These are phyloP conservation scores for Globisporangium takayamanum DNA, from an alignment of 352 stramenopile species.

Conservation along the genomic window DNA sequence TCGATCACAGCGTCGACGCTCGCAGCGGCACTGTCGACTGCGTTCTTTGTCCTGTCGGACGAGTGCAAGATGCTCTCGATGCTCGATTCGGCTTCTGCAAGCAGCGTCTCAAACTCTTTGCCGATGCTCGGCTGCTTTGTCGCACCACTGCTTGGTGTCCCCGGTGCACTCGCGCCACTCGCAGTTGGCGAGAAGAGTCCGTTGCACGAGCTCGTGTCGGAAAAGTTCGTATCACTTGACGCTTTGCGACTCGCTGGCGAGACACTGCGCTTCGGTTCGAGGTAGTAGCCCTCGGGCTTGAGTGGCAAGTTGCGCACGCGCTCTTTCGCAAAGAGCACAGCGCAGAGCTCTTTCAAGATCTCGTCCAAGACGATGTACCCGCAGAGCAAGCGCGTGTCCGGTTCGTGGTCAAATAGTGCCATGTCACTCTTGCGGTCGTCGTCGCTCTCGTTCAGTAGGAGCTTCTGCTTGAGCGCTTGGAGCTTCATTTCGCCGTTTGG, in stretches of 20 bases:
- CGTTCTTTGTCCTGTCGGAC: not conserved
- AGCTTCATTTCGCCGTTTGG: slow-evolving; percentile 38
- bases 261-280: slow-evolving; percentile 51
- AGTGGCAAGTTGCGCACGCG: slow-evolving; percentile 65
- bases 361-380: slow-evolving; percentile 81
- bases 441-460: slow-evolving; percentile 68
- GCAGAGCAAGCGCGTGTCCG: slow-evolving; percentile 56
- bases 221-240: slow-evolving; percentile 34
- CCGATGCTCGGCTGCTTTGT: slow-evolving; percentile 37
- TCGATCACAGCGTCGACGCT: slow-evolving; percentile 13
- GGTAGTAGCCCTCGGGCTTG: slow-evolving; percentile 80
- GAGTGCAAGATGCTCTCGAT: slow-evolving; percentile 38
- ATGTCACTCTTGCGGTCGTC: slow-evolving; percentile 24
- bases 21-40: not conserved
- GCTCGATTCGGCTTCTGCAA: slow-evolving; percentile 65
- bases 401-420: slow-evolving; percentile 52
- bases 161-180: not conserved
- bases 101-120: slow-evolving; percentile 63
- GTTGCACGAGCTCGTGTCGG: slow-evolving; percentile 27
- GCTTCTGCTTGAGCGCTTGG: slow-evolving; percentile 48
- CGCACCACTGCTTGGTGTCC: slow-evolving; percentile 10
- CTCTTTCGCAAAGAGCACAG: slow-evolving; percentile 69
- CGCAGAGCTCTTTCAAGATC: slow-evolving; percentile 82
- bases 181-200: slow-evolving; percentile 7
- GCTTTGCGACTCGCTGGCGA: slow-evolving; percentile 18